Conservation (phyloP, 2,329 filamentous ascomycete genomes). For the Penicillium hesseltinei region DNA sequence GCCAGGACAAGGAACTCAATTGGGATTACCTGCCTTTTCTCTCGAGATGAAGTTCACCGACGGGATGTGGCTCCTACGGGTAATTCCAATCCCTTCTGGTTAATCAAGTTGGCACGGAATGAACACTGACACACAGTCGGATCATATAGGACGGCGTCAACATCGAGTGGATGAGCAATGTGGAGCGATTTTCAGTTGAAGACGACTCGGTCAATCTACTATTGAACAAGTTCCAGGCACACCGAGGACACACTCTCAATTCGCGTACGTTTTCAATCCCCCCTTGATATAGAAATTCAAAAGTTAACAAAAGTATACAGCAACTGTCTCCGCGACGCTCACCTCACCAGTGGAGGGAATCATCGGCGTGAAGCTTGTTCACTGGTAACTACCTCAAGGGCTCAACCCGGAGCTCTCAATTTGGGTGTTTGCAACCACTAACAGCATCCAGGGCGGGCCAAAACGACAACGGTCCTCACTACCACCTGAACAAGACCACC, state of each 20-base stretch:
- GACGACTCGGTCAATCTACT: slow-evolving; percentile 36
- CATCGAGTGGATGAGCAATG: slow-evolving; percentile 45
- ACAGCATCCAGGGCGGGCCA: slow-evolving; percentile 31
- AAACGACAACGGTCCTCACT: slow-evolving; percentile 39
- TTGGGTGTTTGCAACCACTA: not conserved
- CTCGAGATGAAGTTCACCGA: slow-evolving; percentile 44
- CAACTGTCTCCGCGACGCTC: slow-evolving; percentile 35
- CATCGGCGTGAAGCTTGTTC: slow-evolving; percentile 40
- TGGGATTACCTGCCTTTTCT: not conserved
- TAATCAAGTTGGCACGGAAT: not conserved
- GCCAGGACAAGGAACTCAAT: not conserved
- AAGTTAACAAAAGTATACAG: slow-evolving; percentile 13
- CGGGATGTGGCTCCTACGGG: slow-evolving; percentile 41
- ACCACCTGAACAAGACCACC: slow-evolving; percentile 28
- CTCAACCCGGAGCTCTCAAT: not conserved
- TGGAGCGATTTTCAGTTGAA: slow-evolving; percentile 34
- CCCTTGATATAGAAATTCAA: not conserved
- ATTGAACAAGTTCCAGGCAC: slow-evolving; percentile 38
- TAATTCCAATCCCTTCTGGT: slow-evolving; percentile 12
- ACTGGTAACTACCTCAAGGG: slow-evolving; percentile 29
- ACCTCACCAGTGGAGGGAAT: slow-evolving; percentile 40
- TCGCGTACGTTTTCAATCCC: slow-evolving; percentile 26
- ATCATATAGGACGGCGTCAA: slow-evolving; percentile 33
- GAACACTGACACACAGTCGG: not conserved
- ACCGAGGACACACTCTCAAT: slow-evolving; percentile 43